Percentiles rank a stretch among this genome's conserved stretches.
Evolutionary conservation across 83 land plant genomes (phyloP).

Genomic region (Thuja plicata): DNA sequence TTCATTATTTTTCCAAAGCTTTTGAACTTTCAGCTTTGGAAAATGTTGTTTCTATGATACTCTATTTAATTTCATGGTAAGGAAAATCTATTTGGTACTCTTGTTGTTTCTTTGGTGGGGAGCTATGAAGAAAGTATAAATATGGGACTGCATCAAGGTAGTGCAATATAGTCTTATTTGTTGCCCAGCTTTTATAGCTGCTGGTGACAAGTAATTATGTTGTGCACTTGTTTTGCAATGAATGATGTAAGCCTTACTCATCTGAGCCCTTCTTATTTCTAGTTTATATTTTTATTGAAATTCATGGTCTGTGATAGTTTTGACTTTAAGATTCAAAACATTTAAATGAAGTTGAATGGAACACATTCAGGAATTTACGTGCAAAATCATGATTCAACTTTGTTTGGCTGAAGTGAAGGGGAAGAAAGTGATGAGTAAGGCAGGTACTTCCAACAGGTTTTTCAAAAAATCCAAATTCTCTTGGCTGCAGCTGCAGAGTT

Average conservation of each 20-base stretch:
- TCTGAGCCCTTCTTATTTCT: background rate
- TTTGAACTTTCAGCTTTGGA: background rate
- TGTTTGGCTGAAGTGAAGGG: background rate
- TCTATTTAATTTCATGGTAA: background rate
- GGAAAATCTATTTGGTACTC: background rate
- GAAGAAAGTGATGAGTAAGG: slow-evolving; percentile 5
- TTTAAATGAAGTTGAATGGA: background rate
- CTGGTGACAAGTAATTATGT: background rate
- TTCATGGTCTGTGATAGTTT: background rate
- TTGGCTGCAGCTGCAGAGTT: slow-evolving; percentile 2
- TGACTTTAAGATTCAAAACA: background rate
- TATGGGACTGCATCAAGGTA: background rate
- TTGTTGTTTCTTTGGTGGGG: background rate
- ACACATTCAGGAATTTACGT: background rate
- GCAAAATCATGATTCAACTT: background rate
- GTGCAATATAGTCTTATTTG: background rate
- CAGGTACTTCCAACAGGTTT: slow-evolving; percentile 9
- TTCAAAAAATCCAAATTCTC: background rate
- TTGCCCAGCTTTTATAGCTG: slow-evolving; percentile 6
- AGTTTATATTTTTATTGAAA: background rate
- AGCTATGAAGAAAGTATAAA: background rate
- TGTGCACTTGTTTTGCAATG: slow-evolving; percentile 4
- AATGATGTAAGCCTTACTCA: slow-evolving; percentile 9
- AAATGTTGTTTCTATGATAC: background rate
- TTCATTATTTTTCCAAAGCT: background rate